These are phyloP conservation scores for Trichosporon sp. DNA, from an alignment of 1,284 basidiomycete species.

Conservation along the genomic window DNA sequence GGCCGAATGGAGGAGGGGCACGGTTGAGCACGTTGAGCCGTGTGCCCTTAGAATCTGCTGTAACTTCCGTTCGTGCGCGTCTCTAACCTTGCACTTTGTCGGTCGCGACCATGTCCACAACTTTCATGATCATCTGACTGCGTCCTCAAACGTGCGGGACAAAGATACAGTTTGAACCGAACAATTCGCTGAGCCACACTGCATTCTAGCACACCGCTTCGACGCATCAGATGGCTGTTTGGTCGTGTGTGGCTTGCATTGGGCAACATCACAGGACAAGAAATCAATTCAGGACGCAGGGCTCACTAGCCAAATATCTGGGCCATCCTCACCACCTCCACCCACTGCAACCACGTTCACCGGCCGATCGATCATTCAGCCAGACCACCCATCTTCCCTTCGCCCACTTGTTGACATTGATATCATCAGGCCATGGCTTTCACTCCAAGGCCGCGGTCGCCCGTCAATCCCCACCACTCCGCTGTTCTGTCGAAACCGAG, in stretches of 20 bases:
- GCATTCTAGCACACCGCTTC: neutral
- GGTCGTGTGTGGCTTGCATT: constrained; percentile 13
- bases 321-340: constrained; percentile 7
- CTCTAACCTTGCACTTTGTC: neutral
- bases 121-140: neutral
- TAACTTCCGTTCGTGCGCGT: neutral
- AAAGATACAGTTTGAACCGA: neutral
- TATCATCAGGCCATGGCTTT: constrained; percentile 20
- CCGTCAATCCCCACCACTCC: neutral
- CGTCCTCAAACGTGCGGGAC: neutral
- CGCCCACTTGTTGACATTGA: neutral
- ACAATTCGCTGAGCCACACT: neutral
- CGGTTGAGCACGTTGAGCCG: neutral
- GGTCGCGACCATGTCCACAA: neutral
- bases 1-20: neutral
- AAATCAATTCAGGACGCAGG: constrained; percentile 14
- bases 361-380: neutral
- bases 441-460: constrained; percentile 7
- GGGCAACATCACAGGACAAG: neutral
- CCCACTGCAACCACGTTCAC: neutral
- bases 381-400: neutral
- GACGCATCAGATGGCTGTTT: neutral
- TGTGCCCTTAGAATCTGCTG: constrained; percentile 4
- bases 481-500: constrained; percentile 20
- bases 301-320: constrained; percentile 15